Base-by-base conservation (phyloP, 1,284 basidiomycete genomes). In the Pyrrhoderma lamaoense region DNA sequence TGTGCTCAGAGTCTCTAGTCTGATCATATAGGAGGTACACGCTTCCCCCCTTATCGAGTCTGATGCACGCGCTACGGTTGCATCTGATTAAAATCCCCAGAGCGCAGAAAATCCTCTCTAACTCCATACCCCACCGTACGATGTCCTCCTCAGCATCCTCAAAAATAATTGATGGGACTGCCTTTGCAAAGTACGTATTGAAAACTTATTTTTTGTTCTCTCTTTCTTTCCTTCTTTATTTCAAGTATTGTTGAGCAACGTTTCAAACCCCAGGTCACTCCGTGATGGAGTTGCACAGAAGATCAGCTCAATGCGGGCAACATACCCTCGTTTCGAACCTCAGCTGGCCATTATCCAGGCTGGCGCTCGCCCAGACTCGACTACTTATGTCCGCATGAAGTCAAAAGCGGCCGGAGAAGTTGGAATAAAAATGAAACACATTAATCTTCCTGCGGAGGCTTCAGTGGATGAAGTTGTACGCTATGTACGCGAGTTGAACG, bases 321-420 rank as follows among this genome's bases (percentile, higher is more conserved):
- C 72, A 56, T 81, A 80, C 66, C 85, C 92, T 21, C 85, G 86
- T 40, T 98, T 99, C 74, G 79, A 86, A 62, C 89, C 93, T 14
- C 80, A 86, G 67, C 80, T 99, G 35, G 87, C 83, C 62, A 94
- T 99, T 70, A 80, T 99, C 52, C 96, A 99, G 70, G 93, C 93
- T 50, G 96, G 96, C 48, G 80, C 82, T 31, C 84, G 89, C 57
- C 85, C 91, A 37, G 95, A 98, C 65, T 98, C 93, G 7, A 74
- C 76, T 31, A 87, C 88, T 49, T 99, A 99, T 71, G 88, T 99
- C 59, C 91, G 92, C 64, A 98, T 98, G 95, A 99, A 99, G 73
- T 76, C 81, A 47, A 96, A 94, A 69, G 96, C 96, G 9, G 91
- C 94, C 21, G 84, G 93, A 62, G 93, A 99, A 70, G 89, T 91